phyloP scores from a whole-genome alignment of 2,329 filamentous ascomycete species.

The Phaeosphaeriaceae sp. region DNA sequence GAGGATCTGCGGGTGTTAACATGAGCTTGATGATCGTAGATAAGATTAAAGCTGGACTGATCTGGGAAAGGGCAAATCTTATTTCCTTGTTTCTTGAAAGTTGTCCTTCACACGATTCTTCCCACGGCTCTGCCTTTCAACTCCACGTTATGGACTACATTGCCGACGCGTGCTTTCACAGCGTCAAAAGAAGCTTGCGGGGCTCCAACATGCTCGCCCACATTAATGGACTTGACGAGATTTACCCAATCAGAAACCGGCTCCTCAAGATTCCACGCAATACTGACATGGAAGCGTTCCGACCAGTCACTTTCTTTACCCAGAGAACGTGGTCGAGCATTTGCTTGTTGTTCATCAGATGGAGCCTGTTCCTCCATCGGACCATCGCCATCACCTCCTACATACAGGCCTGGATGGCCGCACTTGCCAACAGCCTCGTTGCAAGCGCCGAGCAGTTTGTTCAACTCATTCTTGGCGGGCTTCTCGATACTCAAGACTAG shows the following conservation, averaged over 20 bases:
- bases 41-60: too few relatives aligned
- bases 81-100: background rate
- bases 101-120: background rate
- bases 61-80: background rate
- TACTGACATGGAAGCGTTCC: conserved; percentile 81
- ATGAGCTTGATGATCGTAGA: too few relatives aligned
- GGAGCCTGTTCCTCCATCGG: conserved; percentile 28
- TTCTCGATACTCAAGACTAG: conserved; percentile 72
- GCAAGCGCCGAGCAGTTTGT: conserved; percentile 67
- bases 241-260: conserved; percentile 33
- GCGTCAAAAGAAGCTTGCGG: conserved; percentile 44
- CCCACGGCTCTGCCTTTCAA: conserved; percentile 25
- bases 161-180: conserved; percentile 59
- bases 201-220: conserved; percentile 23
- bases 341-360: conserved; percentile 19
- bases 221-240: conserved; percentile 30
- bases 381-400: conserved; percentile 39
- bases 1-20: too few relatives aligned
- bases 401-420: conserved; percentile 75
- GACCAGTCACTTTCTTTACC: conserved; percentile 51
- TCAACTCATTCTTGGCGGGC: conserved; percentile 46
- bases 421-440: conserved; percentile 69
- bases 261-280: conserved; percentile 73
- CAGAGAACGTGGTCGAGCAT: conserved; percentile 8
- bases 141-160: conserved; percentile 43